A percentile compares a stretch with the other conserved stretches of the same genome.
phyloP scores from a whole-genome alignment of 805 yeast species.

The Torulaspora franciscae region DNA sequence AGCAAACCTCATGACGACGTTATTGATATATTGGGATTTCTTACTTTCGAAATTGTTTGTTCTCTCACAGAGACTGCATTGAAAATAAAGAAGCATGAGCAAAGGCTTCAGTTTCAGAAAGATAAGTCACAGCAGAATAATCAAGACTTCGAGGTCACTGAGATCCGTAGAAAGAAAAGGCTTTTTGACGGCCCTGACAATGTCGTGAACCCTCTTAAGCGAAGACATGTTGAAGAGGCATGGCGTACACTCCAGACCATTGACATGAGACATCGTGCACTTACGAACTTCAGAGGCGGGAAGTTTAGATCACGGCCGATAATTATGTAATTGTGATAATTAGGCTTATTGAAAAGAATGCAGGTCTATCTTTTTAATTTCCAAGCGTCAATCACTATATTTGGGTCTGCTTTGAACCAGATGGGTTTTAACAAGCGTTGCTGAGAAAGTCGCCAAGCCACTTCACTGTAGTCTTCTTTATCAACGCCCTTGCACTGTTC shows the following conservation, averaged over 20 bases:
- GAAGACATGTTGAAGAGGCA: slow-evolving; percentile 82
- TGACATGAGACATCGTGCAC: slow-evolving; percentile 54
- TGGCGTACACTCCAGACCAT: slow-evolving; percentile 71
- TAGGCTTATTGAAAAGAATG: neutral
- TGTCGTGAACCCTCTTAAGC: slow-evolving; percentile 68
- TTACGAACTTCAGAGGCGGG: slow-evolving; percentile 61
- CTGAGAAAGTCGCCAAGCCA: slow-evolving; percentile 19
- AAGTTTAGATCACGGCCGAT: slow-evolving; percentile 35
- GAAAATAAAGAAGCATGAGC: slow-evolving; percentile 67
- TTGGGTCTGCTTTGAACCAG: slow-evolving; percentile 27
- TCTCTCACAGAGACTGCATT: slow-evolving; percentile 89
- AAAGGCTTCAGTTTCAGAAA: slow-evolving; percentile 40
- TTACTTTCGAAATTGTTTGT: slow-evolving; percentile 96
- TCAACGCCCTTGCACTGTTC: slow-evolving; percentile 13
- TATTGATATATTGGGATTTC: slow-evolving; percentile 87
- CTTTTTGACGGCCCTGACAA: slow-evolving; percentile 88
- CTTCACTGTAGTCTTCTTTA: slow-evolving; percentile 18
- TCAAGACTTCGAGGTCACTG: slow-evolving; percentile 40
- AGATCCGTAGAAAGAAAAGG: slow-evolving; percentile 47
- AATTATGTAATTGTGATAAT: slow-evolving; percentile 29
- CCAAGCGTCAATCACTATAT: slow-evolving; percentile 22
- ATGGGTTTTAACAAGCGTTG: slow-evolving; percentile 22
- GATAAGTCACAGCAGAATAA: slow-evolving; percentile 35
- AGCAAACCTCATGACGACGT: slow-evolving; percentile 94
- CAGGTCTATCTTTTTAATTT: slow-evolving; percentile 6